Conservation (phyloP, 1,284 basidiomycete species). For the Pascua guehoae region DNA sequence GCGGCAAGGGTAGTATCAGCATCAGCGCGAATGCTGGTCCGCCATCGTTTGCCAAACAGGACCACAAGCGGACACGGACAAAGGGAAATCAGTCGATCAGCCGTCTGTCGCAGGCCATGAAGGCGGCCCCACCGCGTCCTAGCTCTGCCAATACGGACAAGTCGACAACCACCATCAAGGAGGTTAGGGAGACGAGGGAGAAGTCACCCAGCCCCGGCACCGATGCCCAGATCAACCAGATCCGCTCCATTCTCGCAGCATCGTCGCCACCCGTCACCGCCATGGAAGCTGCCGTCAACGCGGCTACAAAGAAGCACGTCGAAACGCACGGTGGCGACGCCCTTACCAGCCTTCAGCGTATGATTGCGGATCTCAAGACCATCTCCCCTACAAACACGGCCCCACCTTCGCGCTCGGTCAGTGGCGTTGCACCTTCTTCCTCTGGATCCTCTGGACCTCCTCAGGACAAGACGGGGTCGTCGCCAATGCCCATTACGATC, state of each 20-base stretch:
- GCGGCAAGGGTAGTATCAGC: conserved; percentile 7
- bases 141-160: conserved; percentile 16
- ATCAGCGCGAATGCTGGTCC: neutral
- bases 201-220: too few relatives aligned
- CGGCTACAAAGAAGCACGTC: conserved; percentile 36
- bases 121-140: conserved; percentile 9
- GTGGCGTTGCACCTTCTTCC: conserved; percentile 3
- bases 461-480: too few relatives aligned
- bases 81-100: conserved; percentile 19
- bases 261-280: conserved; percentile 34
- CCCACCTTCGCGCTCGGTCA: conserved; percentile 22
- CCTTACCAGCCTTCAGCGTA: conserved; percentile 41
- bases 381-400: conserved; percentile 24
- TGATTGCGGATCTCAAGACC: conserved; percentile 46
- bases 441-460: too few relatives aligned
- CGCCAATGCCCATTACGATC: conserved; percentile 7
- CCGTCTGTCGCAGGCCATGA: neutral
- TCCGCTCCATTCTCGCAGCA: conserved; percentile 29
- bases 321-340: conserved; percentile 33
- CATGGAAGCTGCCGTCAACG: conserved; percentile 41
- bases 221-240: neutral
- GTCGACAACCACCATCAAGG: conserved; percentile 16
- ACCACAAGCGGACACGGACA: conserved; percentile 18
- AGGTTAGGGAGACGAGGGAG: neutral
- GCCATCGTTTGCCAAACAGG: neutral